A percentile compares a stretch with the other conserved stretches of the same genome.
Conservation (phyloP, 805 yeast genomes). For the Alloascoidea africana region DNA sequence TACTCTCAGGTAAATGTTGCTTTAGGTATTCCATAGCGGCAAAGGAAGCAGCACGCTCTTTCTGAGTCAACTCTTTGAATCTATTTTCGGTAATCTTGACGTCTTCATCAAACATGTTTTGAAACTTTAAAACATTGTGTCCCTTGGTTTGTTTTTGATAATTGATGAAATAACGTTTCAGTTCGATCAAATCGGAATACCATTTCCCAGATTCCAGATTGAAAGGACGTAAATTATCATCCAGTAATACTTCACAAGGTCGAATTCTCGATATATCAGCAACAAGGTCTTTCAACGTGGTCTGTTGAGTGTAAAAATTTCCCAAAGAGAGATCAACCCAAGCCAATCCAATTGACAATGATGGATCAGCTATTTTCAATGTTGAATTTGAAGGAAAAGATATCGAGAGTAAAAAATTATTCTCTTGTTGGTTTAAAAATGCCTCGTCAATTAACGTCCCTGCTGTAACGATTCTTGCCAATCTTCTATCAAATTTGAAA, state of each 20-base stretch:
- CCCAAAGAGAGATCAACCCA: constrained; percentile 92
- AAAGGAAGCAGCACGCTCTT: constrained; percentile 46
- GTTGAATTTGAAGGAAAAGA: constrained; percentile 33
- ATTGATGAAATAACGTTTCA: constrained; percentile 45
- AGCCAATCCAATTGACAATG: constrained; percentile 49
- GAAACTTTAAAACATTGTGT: constrained; percentile 22
- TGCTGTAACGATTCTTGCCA: constrained; percentile 74
- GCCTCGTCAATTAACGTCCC: constrained; percentile 87
- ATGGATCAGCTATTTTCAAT: constrained; percentile 20
- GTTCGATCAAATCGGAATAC: constrained; percentile 42
- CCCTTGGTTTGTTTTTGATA: constrained; percentile 28
- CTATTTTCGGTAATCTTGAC: constrained; percentile 9
- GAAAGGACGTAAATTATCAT: constrained; percentile 26
- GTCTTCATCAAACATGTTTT: constrained; percentile 24
- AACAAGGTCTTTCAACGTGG: constrained; percentile 40
- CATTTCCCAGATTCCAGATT: constrained; percentile 28
- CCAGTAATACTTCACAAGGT: constrained; percentile 67
- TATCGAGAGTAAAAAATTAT: constrained; percentile 57
- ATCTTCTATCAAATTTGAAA: constrained; percentile 42
- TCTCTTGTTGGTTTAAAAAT: constrained; percentile 54
- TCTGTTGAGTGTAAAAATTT: constrained; percentile 51
- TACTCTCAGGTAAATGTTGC: constrained; percentile 56
- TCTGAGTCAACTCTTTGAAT: constrained; percentile 22
- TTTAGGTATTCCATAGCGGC: constrained; percentile 52
- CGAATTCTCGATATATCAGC: constrained; percentile 63